phyloP scores from a whole-genome alignment of 352 stramenopile genomes.

The Phytophthora nicotianae region DNA sequence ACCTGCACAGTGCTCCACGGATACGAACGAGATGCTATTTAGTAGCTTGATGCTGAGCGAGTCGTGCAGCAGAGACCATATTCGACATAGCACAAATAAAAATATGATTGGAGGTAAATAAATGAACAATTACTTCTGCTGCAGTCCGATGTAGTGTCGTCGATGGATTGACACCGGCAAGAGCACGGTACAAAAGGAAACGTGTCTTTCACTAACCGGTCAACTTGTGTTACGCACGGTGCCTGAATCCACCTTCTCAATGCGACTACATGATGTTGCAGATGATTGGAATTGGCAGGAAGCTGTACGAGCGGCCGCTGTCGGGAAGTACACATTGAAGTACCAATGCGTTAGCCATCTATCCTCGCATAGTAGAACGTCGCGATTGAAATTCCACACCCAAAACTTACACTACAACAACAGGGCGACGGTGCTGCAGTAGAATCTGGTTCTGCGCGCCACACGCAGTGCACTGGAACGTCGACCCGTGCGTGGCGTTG shows the following conservation, averaged over 20 bases:
- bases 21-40: not conserved
- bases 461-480: constrained; percentile 67
- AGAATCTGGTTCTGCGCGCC: constrained; percentile 68
- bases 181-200: not conserved
- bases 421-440: constrained; percentile 40
- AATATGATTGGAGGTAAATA: not conserved
- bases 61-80: not conserved
- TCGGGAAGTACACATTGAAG: constrained; percentile 11
- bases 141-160: not conserved
- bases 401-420: constrained; percentile 56
- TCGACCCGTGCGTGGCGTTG: constrained; percentile 55
- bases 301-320: constrained; percentile 40
- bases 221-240: not conserved
- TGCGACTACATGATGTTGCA: constrained; percentile 60
- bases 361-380: not conserved
- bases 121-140: not conserved
- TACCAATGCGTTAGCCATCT: not conserved
- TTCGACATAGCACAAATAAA: not conserved
- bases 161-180: not conserved
- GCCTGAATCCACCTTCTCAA: not conserved
- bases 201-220: not conserved
- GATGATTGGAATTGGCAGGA: constrained; percentile 69
- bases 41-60: not conserved
- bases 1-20: constrained; percentile 4
- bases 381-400: not conserved